phyloP scores from a whole-genome alignment of 2,329 filamentous ascomycete species.

The Didymella keratinophila region DNA sequence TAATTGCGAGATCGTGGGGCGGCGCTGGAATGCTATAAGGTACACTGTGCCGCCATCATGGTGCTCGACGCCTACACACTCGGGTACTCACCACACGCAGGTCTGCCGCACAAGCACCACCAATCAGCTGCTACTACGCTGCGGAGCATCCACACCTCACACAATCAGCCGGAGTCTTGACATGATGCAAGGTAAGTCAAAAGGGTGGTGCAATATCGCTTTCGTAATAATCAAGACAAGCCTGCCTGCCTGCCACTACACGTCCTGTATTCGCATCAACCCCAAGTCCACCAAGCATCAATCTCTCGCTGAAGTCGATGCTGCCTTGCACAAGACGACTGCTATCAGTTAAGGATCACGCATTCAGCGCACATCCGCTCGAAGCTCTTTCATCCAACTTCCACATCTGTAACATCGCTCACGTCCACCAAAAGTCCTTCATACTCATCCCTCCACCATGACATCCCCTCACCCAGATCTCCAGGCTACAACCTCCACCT shows the following conservation, averaged over 20 bases:
- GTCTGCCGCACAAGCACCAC: conserved; percentile 4
- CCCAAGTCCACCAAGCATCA: background rate
- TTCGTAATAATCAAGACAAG: background rate
- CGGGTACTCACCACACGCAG: conserved; percentile 17
- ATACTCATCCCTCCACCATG: background rate
- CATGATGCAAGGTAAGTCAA: background rate
- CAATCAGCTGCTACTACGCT: background rate
- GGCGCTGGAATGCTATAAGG: conserved; percentile 1
- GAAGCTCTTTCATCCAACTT: too few relatives aligned
- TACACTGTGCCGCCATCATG: conserved; percentile 9
- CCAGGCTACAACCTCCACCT: conserved; percentile 25
- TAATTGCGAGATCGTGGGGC: background rate
- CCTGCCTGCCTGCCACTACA: background rate
- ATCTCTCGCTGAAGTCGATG: background rate
- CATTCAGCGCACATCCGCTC: too few relatives aligned
- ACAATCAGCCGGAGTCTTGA: background rate
- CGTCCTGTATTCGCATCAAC: background rate
- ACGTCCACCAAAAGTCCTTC: background rate
- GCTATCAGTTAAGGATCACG: background rate
- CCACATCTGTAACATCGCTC: background rate
- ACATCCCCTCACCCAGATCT: background rate
- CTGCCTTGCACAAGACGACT: background rate
- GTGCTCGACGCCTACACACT: conserved; percentile 20
- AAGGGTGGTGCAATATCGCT: background rate
- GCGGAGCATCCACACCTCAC: background rate